phyloP scores from a whole-genome alignment of 139 green algal species.

The Asterochloris erici region DNA sequence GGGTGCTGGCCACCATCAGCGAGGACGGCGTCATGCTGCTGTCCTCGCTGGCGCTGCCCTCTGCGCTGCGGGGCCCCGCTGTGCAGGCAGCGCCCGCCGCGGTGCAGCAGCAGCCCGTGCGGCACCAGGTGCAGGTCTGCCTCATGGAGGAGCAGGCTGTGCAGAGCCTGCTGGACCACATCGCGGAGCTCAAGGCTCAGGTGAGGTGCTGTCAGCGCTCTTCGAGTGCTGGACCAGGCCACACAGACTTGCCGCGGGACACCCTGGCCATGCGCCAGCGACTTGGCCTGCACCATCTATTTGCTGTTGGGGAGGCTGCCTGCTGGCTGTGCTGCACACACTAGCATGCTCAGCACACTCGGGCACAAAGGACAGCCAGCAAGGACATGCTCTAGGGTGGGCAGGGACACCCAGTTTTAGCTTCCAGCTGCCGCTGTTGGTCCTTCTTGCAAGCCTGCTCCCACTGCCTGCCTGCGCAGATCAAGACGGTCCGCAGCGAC shows the following conservation, averaged over 20 bases:
- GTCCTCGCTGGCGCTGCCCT: slow-evolving; percentile 10
- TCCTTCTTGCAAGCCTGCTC: no score
- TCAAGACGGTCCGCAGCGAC: slow-evolving; percentile 9
- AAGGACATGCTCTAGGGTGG: no score
- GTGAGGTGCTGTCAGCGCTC: background rate
- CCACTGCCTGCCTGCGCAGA: background rate
- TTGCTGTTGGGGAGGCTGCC: no score
- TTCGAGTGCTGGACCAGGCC: background rate
- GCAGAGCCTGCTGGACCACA: background rate
- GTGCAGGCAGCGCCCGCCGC: slow-evolving; percentile 33
- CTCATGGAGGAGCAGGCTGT: slow-evolving; percentile 12
- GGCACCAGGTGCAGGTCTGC: background rate
- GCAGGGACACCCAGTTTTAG: no score
- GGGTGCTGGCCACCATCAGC: slow-evolving; percentile 42
- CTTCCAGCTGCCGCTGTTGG: no score
- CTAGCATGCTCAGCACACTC: no score
- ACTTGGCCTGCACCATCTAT: no score
- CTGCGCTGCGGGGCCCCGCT: background rate
- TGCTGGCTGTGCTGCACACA: no score
- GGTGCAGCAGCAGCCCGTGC: slow-evolving; percentile 7
- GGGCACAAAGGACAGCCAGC: no score
- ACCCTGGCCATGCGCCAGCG: no score
- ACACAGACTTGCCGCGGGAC: no score
- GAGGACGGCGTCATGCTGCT: slow-evolving; percentile 43
- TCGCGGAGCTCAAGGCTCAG: slow-evolving; percentile 1